These are phyloP conservation scores for Coemansia sp. DNA, from an alignment of 192 early-diverging fungal genomes.

Conservation along the genomic window DNA sequence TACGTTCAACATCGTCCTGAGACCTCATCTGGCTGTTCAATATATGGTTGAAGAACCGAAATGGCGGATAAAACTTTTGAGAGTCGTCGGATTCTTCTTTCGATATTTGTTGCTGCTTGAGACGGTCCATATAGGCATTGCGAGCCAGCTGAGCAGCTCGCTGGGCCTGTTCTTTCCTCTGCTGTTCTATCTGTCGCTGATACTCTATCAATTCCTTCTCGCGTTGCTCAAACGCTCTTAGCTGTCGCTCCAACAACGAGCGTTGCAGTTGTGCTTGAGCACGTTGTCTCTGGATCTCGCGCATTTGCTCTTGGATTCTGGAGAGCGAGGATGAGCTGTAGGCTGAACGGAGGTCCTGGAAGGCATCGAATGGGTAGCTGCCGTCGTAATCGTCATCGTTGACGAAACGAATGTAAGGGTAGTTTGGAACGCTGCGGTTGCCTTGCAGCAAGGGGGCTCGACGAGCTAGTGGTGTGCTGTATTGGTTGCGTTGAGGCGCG, in stretches of 20 bases:
- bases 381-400: constrained; percentile 45
- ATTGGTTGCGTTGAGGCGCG: constrained; percentile 18
- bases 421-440: constrained; percentile 27
- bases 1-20: constrained; percentile 39
- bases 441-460: neutral
- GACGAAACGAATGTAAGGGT: constrained; percentile 41
- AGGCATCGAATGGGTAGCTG: constrained; percentile 48
- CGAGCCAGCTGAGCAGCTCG: constrained; percentile 22
- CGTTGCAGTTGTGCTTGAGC: constrained; percentile 33
- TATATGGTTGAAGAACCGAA: constrained; percentile 44
- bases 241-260: constrained; percentile 24
- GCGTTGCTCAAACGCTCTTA: constrained; percentile 18
- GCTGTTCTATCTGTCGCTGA: constrained; percentile 31
- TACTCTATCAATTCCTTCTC: constrained; percentile 23
- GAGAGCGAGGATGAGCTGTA: constrained; percentile 23
- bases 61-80: constrained; percentile 30
- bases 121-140: constrained; percentile 17
- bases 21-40: constrained; percentile 29
- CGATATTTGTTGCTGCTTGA: constrained; percentile 8
- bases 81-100: neutral
- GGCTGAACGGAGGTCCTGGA: constrained; percentile 47
- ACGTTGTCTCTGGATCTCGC: constrained; percentile 28
- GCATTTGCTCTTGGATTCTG: constrained; percentile 35
- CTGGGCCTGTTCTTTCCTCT: constrained; percentile 16
- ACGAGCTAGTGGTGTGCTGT: neutral